Conservation (phyloP, 2,329 filamentous ascomycete species). For the Curvularia eragrostidis region DNA sequence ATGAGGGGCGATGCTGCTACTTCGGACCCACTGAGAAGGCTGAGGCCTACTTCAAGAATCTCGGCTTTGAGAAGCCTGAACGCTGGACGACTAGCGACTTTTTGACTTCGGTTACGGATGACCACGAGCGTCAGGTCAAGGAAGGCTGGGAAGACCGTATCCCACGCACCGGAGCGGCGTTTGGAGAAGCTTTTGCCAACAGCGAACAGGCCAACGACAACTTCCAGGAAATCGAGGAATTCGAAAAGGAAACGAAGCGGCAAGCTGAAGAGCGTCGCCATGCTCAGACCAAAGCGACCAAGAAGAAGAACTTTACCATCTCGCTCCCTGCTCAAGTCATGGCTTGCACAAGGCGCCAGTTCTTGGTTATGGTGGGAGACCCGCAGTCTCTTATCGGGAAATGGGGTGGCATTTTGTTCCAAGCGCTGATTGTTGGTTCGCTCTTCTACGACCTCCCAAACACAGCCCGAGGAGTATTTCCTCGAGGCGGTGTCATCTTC, state of each 20-base stretch:
- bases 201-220: conserved; percentile 49
- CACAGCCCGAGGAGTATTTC: conserved; percentile 63
- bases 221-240: conserved; percentile 51
- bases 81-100: conserved; percentile 75
- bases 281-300: conserved; percentile 46
- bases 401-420: conserved; percentile 49
- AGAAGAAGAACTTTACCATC: conserved; percentile 52
- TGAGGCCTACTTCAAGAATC: conserved; percentile 68
- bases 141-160: conserved; percentile 64
- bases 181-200: conserved; percentile 55
- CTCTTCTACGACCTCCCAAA: conserved; percentile 62
- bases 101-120: conserved; percentile 72
- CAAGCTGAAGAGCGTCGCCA: conserved; percentile 41
- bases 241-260: conserved; percentile 43
- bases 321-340: conserved; percentile 50
- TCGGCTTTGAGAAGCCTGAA: conserved; percentile 71
- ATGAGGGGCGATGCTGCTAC: conserved; percentile 58
- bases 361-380: conserved; percentile 63
- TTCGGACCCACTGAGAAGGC: conserved; percentile 68
- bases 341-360: conserved; percentile 51
- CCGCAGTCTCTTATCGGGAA: conserved; percentile 59
- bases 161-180: conserved; percentile 62
- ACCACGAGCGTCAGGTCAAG: conserved; percentile 63
- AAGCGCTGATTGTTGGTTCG: conserved; percentile 50
- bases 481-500: conserved; percentile 67